Evolutionary conservation across 768 basidiomycete genomes (phyloP), one percentile per base, ranked within the genome.

Genomic region (Lanmaoa pseudosensibilis): DNA sequence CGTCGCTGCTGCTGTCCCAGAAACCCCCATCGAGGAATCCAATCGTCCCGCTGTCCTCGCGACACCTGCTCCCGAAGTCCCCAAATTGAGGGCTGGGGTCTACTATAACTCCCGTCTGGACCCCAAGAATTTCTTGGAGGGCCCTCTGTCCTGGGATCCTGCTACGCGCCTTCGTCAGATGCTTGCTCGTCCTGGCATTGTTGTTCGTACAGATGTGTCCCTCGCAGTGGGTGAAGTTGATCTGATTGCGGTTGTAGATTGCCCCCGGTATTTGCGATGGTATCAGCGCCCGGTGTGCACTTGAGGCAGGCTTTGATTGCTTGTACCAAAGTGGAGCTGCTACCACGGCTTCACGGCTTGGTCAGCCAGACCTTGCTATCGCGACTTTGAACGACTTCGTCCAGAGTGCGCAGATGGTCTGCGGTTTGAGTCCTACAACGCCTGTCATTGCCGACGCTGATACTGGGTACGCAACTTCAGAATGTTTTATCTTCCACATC

Each of bases 391-490:
- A 88, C 61, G 88, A 90, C 64, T 90, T 90, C 57, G 86, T 86
- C 23, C 81, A 80, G 68, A 82, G 81, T 50, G 87, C 83, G 2
- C 81, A 83, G 66, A 87, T 88, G 84, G 85, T 89, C 50, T 84
- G 83, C 71, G 75, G 83, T 49, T 63, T 90, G 45, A 75, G 83
- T 62, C 87, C 87, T 0, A 77, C 81, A 2, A 76, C 80, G 0
- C 88, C 88, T 0, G 83, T 91, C 19, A 90, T 91, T 57, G 88
- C 88, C 1, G 88, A 91, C 61, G 88, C 88, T 12, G 89, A 91
- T 65, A 90, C 88, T 50, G 88, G 88, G 84, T 85, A 70, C 13
- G 76, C 49, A 6, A 13, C 12, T 46, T 19, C 3, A 25, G 9
- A n/a, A 1, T 11, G 0, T 44, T 15, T 11, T 3, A 7, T 25